Conservation (phyloP, 257 asterid genomes). For the Ehretia macrophylla region DNA sequence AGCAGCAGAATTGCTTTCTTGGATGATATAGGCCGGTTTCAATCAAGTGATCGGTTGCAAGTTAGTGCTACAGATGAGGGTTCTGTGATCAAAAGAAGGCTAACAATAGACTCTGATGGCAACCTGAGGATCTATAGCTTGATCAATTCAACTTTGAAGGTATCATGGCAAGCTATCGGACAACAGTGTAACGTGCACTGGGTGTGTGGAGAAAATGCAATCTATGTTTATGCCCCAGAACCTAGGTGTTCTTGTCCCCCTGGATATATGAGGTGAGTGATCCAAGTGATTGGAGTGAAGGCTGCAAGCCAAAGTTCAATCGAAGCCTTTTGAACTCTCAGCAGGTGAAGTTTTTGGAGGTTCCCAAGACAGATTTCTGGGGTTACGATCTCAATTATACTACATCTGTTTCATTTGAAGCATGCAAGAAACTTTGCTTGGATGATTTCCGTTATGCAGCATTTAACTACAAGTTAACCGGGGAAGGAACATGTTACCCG, state of each 20-base stretch:
- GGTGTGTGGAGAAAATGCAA: conserved; percentile 32
- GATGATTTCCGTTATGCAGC: conserved; percentile 41
- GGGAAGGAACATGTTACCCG: conserved; percentile 42
- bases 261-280: conserved; percentile 35
- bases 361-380: conserved; percentile 53
- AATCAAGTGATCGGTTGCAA: conserved; percentile 42
- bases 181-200: conserved; percentile 44
- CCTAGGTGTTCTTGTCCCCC: conserved; percentile 60
- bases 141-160: conserved; percentile 36
- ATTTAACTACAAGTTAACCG: conserved; percentile 46
- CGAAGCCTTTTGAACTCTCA: conserved; percentile 11
- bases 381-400: conserved; percentile 52
- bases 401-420: conserved; percentile 23
- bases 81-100: conserved; percentile 32
- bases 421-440: conserved; percentile 34
- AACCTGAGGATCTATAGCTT: conserved; percentile 49
- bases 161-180: conserved; percentile 50
- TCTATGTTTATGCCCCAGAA: conserved; percentile 37
- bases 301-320: conserved; percentile 47
- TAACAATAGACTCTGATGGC: conserved; percentile 53
- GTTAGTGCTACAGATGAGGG: conserved; percentile 49
- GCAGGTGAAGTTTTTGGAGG: conserved; percentile 39
- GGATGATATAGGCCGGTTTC: conserved; percentile 41
- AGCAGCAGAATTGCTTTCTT: conserved; percentile 25
- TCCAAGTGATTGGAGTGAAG: conserved; percentile 45